Evolutionary conservation across 2,329 filamentous ascomycete genomes (phyloP), one percentile per base, ranked within the genome.

Genomic region (Fusarium sp.): DNA sequence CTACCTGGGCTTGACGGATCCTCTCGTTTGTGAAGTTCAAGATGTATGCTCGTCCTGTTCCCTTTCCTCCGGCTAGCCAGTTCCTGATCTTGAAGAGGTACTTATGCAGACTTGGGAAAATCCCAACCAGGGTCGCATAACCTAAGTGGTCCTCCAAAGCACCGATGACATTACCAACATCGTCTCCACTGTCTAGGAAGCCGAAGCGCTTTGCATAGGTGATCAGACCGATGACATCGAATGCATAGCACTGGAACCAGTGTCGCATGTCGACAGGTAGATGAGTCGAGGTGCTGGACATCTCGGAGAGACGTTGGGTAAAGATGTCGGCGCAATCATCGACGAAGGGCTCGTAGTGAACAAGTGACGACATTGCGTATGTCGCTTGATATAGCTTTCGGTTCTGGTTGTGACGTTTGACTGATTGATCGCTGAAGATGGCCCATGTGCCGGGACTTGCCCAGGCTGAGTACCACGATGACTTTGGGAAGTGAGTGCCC

Each of bases 241-340:
- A 73, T 0, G 71, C 71, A n/a, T 71, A 73, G 5, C 71, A 73
- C 10, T 73, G 71, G 3, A 73, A 73, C 71, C 71, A 73, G 4
- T 73, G 60, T 0, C 70, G 32, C 40, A 73, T 73, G 5, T 73
- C 67, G 4, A 65, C 53, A 0, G 53, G 28, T 0, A 67, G 6
- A 2, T n/a, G 13, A 0, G 46, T 16, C 0, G 42, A 19, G 0
- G 61, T 61, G 1, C 56, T 30, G 1, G 43, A 47, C 23, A 73
- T 50, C 4, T 74, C 71, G 0, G 53, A 61, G 9, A 73, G 59
- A 1, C 71, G 54, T 1, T 60, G 58, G 0, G 49, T 37, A 5
- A 73, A 73, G 7, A 73, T 40, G 1, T 72, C 52, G 3, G 67
- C 68, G 9, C 71, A 74, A 12, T 74, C 56, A 13, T 74, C 56